Evolutionary conservation across 2,329 filamentous ascomycete genomes (phyloP).

Genomic region (Aspergillus fumigatus): DNA sequence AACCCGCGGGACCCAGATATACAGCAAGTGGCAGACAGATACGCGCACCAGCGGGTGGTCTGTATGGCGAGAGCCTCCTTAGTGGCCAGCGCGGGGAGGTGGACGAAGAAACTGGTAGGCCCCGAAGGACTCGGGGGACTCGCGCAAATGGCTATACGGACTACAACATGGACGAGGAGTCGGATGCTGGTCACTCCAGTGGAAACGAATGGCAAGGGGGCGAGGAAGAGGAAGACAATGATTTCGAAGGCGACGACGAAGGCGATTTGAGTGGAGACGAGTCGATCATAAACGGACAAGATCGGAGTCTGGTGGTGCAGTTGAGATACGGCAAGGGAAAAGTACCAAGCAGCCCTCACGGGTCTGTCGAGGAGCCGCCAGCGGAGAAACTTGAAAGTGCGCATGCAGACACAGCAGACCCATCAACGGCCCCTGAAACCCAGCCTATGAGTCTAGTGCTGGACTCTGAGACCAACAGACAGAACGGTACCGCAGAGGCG

Average conservation of each 20-base stretch:
- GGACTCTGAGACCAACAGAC: slow-evolving; percentile 4
- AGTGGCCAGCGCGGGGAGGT: slow-evolving; percentile 49
- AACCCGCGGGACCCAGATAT: slow-evolving; percentile 58
- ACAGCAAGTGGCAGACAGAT: slow-evolving; percentile 89
- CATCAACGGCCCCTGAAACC: slow-evolving; percentile 3
- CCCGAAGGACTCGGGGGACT: slow-evolving; percentile 35
- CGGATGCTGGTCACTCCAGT: slow-evolving; percentile 56
- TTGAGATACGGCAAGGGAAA: slow-evolving; percentile 47
- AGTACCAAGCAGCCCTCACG: slow-evolving; percentile 12
- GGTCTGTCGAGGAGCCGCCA: slow-evolving; percentile 14
- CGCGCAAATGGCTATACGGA: slow-evolving; percentile 39
- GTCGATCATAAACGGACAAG: slow-evolving; percentile 48
- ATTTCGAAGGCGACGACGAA: slow-evolving; percentile 54
- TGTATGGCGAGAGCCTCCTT: slow-evolving; percentile 53
- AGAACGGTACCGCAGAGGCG: background rate
- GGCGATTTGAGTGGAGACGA: slow-evolving; percentile 39
- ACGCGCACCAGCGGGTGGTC: slow-evolving; percentile 48
- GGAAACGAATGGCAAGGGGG: slow-evolving; percentile 69
- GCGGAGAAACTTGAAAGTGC: slow-evolving; percentile 5
- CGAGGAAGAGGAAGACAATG: slow-evolving; percentile 67
- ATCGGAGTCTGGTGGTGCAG: slow-evolving; percentile 69
- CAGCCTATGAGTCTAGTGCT: slow-evolving; percentile 1
- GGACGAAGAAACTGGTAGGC: slow-evolving; percentile 36
- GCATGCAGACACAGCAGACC: slow-evolving; percentile 9
- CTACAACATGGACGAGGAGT: slow-evolving; percentile 62